Percentiles rank a stretch among this genome's conserved stretches.
Evolutionary conservation across 768 basidiomycete species (phyloP).

Genomic region (Fomitopsis serialis): DNA sequence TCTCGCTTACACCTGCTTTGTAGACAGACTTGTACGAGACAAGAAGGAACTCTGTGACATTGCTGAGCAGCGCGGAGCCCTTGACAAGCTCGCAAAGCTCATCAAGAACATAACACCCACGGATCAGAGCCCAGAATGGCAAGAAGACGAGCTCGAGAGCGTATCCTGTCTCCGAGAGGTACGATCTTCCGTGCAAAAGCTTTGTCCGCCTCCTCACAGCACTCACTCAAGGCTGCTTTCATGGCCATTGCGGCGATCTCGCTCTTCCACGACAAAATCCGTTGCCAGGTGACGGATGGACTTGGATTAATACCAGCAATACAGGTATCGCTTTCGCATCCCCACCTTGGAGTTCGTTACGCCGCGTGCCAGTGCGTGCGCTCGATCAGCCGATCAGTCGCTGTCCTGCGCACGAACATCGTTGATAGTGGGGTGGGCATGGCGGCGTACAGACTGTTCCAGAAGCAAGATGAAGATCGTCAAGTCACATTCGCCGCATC

Average conservation of each 20-base stretch:
- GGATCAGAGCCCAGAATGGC: slow-evolving; percentile 44
- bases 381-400: slow-evolving; percentile 73
- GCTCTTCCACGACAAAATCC: slow-evolving; percentile 68
- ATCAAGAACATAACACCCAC: slow-evolving; percentile 49
- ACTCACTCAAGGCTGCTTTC: slow-evolving; percentile 56
- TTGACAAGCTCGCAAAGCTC: slow-evolving; percentile 48
- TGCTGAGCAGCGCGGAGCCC: slow-evolving; percentile 66
- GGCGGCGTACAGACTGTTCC: slow-evolving; percentile 57
- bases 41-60: slow-evolving; percentile 59
- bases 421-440: slow-evolving; percentile 78
- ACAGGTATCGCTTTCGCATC: slow-evolving; percentile 50
- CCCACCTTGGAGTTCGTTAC: slow-evolving; percentile 71
- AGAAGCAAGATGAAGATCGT: slow-evolving; percentile 54
- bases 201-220: too few relatives aligned
- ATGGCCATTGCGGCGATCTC: slow-evolving; percentile 68
- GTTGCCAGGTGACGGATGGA: slow-evolving; percentile 59
- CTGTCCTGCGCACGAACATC: slow-evolving; percentile 77
- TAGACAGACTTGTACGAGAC: slow-evolving; percentile 68
- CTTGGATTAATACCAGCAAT: slow-evolving; percentile 51
- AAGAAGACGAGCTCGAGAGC: slow-evolving; percentile 66
- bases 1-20: not conserved
- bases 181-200: slow-evolving; percentile 5
- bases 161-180: slow-evolving; percentile 62
- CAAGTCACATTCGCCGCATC: slow-evolving; percentile 69
- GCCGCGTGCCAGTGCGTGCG: slow-evolving; percentile 85